Evolutionary conservation across 1,284 basidiomycete species (phyloP).

Genomic region (Tylopilus sp.): DNA sequence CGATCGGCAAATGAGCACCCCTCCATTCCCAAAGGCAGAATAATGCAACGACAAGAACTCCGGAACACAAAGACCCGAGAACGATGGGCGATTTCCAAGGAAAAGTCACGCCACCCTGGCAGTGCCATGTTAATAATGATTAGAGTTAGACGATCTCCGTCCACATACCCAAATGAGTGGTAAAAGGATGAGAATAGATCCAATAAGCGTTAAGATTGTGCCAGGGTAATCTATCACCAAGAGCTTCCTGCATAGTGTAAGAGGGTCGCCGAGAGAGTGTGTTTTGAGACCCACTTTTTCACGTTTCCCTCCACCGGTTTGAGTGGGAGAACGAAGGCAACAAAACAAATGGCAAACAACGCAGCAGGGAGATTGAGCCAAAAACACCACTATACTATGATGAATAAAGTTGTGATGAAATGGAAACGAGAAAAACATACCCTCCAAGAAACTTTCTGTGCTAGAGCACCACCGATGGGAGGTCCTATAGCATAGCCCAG

Average conservation of each 20-base stretch:
- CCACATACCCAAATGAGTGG: slow-evolving; percentile 69
- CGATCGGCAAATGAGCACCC: slow-evolving; percentile 63
- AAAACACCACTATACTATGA: slow-evolving; percentile 52
- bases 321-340: slow-evolving; percentile 63
- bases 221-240: slow-evolving; percentile 69
- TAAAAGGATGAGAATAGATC: slow-evolving; percentile 63
- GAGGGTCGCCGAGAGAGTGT: neutral
- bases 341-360: slow-evolving; percentile 49
- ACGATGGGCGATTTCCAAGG: slow-evolving; percentile 67
- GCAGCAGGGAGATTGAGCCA: slow-evolving; percentile 69
- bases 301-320: slow-evolving; percentile 62
- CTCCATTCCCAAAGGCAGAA: slow-evolving; percentile 78
- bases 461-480: slow-evolving; percentile 55
- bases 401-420: neutral
- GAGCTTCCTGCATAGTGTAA: slow-evolving; percentile 49
- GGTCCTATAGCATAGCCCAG: slow-evolving; percentile 51
- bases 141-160: neutral
- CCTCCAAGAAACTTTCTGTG: slow-evolving; percentile 61
- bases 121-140: slow-evolving; percentile 3
- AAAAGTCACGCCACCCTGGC: slow-evolving; percentile 65
- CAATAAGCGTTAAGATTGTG: slow-evolving; percentile 55
- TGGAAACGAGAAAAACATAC: slow-evolving; percentile 36
- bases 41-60: slow-evolving; percentile 50
- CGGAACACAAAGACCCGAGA: slow-evolving; percentile 59
- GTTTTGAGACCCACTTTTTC: slow-evolving; percentile 36